These are phyloP conservation scores for Dalechampia spathulata DNA, from an alignment of 441 rosid species.

Conservation along the genomic window DNA sequence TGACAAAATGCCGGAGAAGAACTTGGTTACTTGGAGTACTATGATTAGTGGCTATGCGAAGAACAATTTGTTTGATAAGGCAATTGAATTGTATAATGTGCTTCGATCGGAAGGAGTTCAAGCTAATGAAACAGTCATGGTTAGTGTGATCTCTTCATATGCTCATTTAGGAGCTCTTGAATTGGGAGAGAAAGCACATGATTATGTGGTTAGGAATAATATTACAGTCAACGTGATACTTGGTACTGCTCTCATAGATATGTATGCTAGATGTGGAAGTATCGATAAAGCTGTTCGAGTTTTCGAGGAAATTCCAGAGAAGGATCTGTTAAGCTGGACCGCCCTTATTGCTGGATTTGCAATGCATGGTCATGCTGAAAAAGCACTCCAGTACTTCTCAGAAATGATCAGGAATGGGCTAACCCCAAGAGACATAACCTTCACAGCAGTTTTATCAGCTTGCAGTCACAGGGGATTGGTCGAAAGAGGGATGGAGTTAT, in stretches of 20 bases:
- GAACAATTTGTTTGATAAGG: constrained; percentile 36
- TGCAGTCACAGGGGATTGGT: constrained; percentile 70
- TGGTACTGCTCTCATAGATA: constrained; percentile 60
- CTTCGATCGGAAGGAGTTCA: constrained; percentile 38
- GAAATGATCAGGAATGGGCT: constrained; percentile 42
- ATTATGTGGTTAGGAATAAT: constrained; percentile 34
- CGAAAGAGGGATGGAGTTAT: constrained; percentile 45
- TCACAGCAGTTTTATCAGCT: constrained; percentile 57
- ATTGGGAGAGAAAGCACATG: constrained; percentile 46
- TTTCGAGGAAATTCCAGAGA: constrained; percentile 40
- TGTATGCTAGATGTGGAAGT: constrained; percentile 60
- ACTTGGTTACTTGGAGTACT: constrained; percentile 61
- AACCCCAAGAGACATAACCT: constrained; percentile 46
- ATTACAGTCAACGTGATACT: constrained; percentile 45
- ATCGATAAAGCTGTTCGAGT: constrained; percentile 43
- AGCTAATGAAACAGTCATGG: constrained; percentile 69
- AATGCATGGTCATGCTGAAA: constrained; percentile 45
- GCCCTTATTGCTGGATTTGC: constrained; percentile 64
- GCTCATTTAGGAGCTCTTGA: constrained; percentile 63
- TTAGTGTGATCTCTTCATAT: constrained; percentile 55
- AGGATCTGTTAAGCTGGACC: constrained; percentile 60
- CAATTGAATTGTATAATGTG: constrained; percentile 38
- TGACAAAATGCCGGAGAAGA: constrained; percentile 63
- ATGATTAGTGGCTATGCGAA: constrained; percentile 60
- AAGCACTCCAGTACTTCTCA: constrained; percentile 38